phyloP scores from a whole-genome alignment of 2,329 filamentous ascomycete species.

The Sclerotiophoma versabilis region DNA sequence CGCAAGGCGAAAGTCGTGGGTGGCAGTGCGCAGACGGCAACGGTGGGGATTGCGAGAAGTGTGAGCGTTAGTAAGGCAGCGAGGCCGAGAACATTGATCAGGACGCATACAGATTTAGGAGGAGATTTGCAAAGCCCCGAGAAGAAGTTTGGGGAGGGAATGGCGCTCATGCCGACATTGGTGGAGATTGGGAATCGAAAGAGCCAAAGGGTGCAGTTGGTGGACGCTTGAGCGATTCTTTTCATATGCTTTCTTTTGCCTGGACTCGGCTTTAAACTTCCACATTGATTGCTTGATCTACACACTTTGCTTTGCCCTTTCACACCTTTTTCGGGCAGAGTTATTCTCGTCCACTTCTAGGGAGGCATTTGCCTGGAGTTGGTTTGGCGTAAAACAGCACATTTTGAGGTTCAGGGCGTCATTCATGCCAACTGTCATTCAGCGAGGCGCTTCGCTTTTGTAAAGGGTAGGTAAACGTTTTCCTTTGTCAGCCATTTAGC shows the following conservation, averaged over 20 bases:
- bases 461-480: not conserved
- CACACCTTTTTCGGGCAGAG: conserved; percentile 2
- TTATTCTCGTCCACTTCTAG: conserved; percentile 8
- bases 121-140: conserved; percentile 23
- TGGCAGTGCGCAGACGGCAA: conserved; percentile 24
- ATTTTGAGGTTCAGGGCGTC: not conserved
- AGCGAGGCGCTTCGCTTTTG: not conserved
- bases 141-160: conserved; percentile 34
- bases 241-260: not conserved
- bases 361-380: conserved; percentile 1
- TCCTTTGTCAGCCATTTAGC: not conserved
- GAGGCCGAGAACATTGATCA: conserved; percentile 30
- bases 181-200: conserved; percentile 47
- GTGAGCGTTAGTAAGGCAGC: conserved; percentile 43
- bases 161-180: conserved; percentile 44
- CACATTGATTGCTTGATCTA: not conserved
- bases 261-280: not conserved
- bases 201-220: conserved; percentile 46
- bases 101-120: conserved; percentile 14
- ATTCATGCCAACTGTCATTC: not conserved
- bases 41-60: conserved; percentile 43
- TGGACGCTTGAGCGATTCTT: conserved; percentile 35
- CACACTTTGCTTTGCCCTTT: conserved; percentile 5
- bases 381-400: not conserved
- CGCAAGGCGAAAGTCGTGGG: conserved; percentile 10